Evolutionary conservation across 164 flowering plant genomes (phyloP).

Genomic region (Santalum album): DNA sequence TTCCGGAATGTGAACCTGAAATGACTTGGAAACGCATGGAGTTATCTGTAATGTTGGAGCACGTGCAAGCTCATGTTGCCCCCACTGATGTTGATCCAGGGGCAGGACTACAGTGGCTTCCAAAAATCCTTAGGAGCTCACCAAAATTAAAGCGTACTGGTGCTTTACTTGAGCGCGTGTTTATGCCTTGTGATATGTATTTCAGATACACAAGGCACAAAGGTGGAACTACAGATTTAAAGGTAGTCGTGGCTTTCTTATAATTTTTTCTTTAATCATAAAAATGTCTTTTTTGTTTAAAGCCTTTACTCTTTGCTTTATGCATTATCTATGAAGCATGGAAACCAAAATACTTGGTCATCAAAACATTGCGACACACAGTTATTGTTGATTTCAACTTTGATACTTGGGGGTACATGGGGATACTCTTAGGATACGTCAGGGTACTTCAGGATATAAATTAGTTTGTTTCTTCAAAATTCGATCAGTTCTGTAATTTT

Average conservation of each 20-base stretch:
- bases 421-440: too few species aligned
- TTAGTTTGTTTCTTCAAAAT: too few species aligned
- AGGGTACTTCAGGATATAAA: too few species aligned
- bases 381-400: too few species aligned
- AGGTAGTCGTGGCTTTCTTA: conserved; percentile 37
- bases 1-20: conserved; percentile 74
- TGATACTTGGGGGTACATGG: too few species aligned
- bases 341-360: too few species aligned
- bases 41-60: conserved; percentile 92
- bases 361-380: too few species aligned
- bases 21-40: conserved; percentile 97
- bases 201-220: conserved; percentile 96
- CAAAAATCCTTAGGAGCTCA: conserved; percentile 82
- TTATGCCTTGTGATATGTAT: conserved; percentile 99
- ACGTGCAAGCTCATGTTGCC: conserved; percentile 99
- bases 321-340: too few species aligned
- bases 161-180: conserved; percentile 95
- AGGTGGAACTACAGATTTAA: conserved; percentile 91
- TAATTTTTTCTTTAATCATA: too few species aligned
- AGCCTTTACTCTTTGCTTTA: too few species aligned
- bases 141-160: conserved; percentile 98
- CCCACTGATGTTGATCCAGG: conserved; percentile 99
- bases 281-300: too few species aligned
- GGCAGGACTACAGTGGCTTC: conserved; percentile 99
- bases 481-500: too few species aligned